Evolutionary conservation across 2,329 filamentous ascomycete genomes (phyloP), one percentile per base, ranked within the genome.

Genomic region (Penicillium crustosum): DNA sequence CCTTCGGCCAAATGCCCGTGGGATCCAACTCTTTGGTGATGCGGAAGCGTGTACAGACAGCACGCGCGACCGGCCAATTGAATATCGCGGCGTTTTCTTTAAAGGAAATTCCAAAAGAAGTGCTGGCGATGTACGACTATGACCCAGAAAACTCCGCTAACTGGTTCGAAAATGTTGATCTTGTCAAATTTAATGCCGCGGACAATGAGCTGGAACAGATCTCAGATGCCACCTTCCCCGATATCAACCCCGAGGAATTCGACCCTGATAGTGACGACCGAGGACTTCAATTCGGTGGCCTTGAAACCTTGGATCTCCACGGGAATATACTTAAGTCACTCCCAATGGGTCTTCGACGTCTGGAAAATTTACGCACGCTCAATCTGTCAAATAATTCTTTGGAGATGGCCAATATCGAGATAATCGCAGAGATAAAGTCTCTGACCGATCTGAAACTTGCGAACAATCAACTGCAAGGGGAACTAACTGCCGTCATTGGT

Each of bases 101-200:
- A 39, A 89, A 86, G 60, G 82, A 89, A 57, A 89, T 99, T 4
- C 94, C 94, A 0, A 75, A 84, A 1, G 90, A 95, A 69, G 89
- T 97, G 0, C 78, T 96, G 76, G 86, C 87, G 54, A 97, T 97
- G 93, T 97, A 97, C 72, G 89, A 92, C 66, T 80, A 90, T 19
- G 87, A 92, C 53, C 82, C 84, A 55, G 85, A 88, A 38, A 81
- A 79, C 13, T 78, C 83, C 23, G 85, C 83, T 36, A 86, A 88
- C 35, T 97, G 94, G 94, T 92, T 92, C 2, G 93, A 97, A 73
- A 89, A 89, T 58, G 91, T 97, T 12, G 93, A 97, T 70, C 77
- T 97, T 45, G 89, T 88, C 0, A 86, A 89, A 60, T 86, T 97
- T 49, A 85, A 94, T 62, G 92, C 90, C 6, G 92, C 93, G 9